Base-by-base conservation (phyloP, 2,329 filamentous ascomycete species). In the Monilinia polystroma region DNA sequence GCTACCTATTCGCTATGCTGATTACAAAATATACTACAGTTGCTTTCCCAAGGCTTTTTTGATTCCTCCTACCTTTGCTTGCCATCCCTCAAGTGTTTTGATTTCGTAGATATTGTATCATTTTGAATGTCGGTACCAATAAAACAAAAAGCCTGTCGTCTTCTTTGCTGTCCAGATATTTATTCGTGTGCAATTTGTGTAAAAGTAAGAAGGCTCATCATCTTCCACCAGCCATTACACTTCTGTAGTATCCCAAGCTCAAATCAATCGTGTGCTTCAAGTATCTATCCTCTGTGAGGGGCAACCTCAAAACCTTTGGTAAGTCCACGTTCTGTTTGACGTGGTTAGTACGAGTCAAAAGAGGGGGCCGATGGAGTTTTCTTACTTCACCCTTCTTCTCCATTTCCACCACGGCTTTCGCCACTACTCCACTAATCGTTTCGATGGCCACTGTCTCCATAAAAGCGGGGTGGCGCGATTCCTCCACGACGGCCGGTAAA, bases 351-450 rank as follows among this genome's bases (percentile, higher is more conserved):
- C 11, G 45, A 32, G 49, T 52, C 32, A 29, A 43, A 45, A 47
- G 51, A 66, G n/a, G 14, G 29, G 56, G 29, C 32, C 38, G 51
- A 38, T 47, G 53, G 56, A 59, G 54, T 43, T 53, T 63, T 78
- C 83, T 76, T 77, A 88, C 87, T 77, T 85, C 81, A 71, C 84
- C 85, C 73, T 83, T 82, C 74, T 84, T 84, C 59, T 79, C 79
- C 69, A 80, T 72, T 67, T 82, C 82, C 64, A 87, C 80, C 68
- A 90, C 85, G 75, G 87, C 84, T 69, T 85, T 84, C 12, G 90
- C 90, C 68, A 94, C 86, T 56, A 88, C 83, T 64, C 87, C 86
- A 57, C 89, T 90, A 84, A 97, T 96, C 75, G 96, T 92, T 70
- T 89, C 88, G 64, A 94, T 83, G 0, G 92, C 92, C 53, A 93